phyloP scores from a whole-genome alignment of 2,329 filamentous ascomycete species.

The Parafenestella ontariensis region DNA sequence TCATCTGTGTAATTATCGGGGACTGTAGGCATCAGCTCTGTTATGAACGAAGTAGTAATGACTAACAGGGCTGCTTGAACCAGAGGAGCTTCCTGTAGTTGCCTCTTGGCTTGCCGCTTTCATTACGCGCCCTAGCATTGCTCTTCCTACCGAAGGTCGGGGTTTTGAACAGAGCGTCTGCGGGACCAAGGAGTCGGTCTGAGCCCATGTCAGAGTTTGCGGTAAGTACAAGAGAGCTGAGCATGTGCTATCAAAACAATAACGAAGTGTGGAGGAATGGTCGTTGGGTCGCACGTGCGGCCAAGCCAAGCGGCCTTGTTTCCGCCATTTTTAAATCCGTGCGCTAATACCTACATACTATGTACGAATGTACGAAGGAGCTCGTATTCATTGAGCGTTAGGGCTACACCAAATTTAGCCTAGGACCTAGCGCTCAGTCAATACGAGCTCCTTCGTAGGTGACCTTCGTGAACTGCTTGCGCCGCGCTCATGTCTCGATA shows the following conservation, averaged over 20 bases:
- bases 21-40: conserved; percentile 59
- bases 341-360: background rate
- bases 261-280: background rate
- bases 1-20: conserved; percentile 99
- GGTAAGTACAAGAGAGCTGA: background rate
- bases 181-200: conserved; percentile 18
- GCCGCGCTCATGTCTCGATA: background rate
- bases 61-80: conserved; percentile 92
- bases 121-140: conserved; percentile 64
- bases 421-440: too few relatives aligned
- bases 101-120: conserved; percentile 72
- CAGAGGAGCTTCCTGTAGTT: conserved; percentile 96
- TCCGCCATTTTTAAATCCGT: background rate
- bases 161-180: conserved; percentile 7
- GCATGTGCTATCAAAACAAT: background rate
- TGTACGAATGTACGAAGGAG: too few relatives aligned
- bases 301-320: background rate
- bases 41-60: background rate
- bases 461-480: too few relatives aligned
- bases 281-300: background rate
- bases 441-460: too few relatives aligned
- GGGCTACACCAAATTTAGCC: too few relatives aligned
- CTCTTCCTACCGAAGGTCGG: conserved; percentile 47
- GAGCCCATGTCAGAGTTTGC: conserved; percentile 15
- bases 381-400: too few relatives aligned